A percentile compares a stretch with the other conserved stretches of the same genome.
These are phyloP conservation scores for Alternaria ventricosa DNA, from an alignment of 2,329 filamentous ascomycete genomes.

Conservation along the genomic window DNA sequence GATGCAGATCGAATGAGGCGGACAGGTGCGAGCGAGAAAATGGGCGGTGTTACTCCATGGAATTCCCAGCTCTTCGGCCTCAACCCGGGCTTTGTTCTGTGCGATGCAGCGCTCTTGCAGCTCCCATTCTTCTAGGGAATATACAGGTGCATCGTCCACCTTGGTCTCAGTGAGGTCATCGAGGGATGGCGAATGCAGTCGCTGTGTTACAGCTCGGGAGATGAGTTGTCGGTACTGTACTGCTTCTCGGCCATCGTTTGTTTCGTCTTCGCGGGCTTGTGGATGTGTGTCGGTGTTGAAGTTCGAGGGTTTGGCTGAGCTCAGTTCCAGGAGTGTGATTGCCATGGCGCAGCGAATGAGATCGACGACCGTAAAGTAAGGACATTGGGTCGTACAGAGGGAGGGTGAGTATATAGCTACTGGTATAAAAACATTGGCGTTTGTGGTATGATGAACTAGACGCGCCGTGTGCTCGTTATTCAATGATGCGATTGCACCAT, in stretches of 20 bases:
- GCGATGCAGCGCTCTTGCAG: not conserved
- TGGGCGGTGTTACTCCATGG: not conserved
- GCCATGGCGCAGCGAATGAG: not conserved
- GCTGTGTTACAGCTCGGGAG: conserved; percentile 22
- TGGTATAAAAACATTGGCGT: not conserved
- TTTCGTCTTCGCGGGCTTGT: not conserved
- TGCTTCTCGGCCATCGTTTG: not conserved
- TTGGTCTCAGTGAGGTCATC: not conserved
- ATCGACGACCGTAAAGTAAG: not conserved
- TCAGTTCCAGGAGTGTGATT: not conserved
- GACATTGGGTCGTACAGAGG: not conserved
- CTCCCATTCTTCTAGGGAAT: not conserved
- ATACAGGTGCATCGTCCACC: not conserved
- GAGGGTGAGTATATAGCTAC: not conserved
- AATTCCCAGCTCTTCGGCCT: not conserved
- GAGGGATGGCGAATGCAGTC: conserved; percentile 17
- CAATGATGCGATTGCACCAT: not conserved
- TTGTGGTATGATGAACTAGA: not conserved
- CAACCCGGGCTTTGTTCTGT: not conserved
- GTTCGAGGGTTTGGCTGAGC: not conserved
- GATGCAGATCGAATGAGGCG: not conserved
- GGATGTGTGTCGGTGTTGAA: not conserved
- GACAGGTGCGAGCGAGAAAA: not conserved
- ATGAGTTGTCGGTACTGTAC: conserved; percentile 25
- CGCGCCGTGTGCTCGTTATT: not conserved